Percentiles rank a stretch among this genome's conserved stretches.
phyloP scores from a whole-genome alignment of 2,329 filamentous ascomycete genomes.

The Ascochyta rabiei region DNA sequence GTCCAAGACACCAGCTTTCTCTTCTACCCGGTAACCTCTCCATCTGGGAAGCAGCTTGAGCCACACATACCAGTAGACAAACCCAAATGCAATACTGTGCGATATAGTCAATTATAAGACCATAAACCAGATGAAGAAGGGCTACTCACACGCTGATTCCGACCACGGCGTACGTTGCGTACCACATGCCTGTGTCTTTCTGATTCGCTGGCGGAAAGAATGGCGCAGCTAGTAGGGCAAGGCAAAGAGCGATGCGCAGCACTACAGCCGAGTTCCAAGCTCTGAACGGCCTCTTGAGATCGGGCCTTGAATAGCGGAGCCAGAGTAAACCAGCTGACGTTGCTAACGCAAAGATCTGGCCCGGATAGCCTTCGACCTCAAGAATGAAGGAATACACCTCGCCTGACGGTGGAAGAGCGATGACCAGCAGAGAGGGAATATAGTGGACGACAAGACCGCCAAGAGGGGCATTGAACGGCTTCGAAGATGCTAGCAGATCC shows the following conservation, averaged over 20 bases:
- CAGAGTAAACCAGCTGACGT: constrained; percentile 64
- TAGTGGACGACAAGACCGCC: constrained; percentile 73
- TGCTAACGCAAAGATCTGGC: constrained; percentile 65
- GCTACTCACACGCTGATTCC: constrained; percentile 58
- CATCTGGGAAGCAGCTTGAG: constrained; percentile 65
- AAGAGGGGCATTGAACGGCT: constrained; percentile 70
- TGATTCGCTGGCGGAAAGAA: constrained; percentile 62
- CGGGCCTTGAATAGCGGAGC: constrained; percentile 64
- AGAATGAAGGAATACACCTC: constrained; percentile 76
- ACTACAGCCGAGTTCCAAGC: constrained; percentile 67
- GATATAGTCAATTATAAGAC: constrained; percentile 10
- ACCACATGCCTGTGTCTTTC: constrained; percentile 49
- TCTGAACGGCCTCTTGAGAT: constrained; percentile 67
- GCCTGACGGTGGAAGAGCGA: constrained; percentile 66
- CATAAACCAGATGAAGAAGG: constrained; percentile 4
- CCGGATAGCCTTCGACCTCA: constrained; percentile 73
- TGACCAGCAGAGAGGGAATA: constrained; percentile 70
- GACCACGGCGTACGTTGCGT: constrained; percentile 61
- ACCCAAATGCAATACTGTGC: constrained; percentile 61
- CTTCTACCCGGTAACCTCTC: constrained; percentile 67
- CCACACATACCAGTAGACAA: constrained; percentile 73
- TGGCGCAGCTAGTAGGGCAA: constrained; percentile 64
- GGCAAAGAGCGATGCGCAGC: constrained; percentile 60
- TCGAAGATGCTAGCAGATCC: constrained; percentile 65
- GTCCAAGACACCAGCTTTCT: constrained; percentile 63